phyloP scores from a whole-genome alignment of 1,284 basidiomycete genomes.

The Sphaerobolus stellatus region DNA sequence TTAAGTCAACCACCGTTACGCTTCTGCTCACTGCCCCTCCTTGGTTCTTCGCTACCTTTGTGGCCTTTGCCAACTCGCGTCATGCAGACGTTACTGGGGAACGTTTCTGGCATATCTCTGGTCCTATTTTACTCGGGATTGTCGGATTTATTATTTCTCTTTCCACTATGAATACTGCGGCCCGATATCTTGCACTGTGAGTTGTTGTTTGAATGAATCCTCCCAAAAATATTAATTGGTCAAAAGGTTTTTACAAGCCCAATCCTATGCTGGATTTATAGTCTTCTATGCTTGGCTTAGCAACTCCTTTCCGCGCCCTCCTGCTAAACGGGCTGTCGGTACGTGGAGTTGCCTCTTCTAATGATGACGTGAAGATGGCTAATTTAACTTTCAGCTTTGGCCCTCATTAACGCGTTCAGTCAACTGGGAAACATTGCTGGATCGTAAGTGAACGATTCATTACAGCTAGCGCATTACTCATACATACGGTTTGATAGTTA shows the following conservation, averaged over 20 bases:
- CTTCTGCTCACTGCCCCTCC: constrained; percentile 77
- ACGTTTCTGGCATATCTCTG: constrained; percentile 62
- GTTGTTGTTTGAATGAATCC: constrained; percentile 21
- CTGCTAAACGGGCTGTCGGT: constrained; percentile 70
- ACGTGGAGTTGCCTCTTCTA: neutral
- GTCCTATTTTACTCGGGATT: constrained; percentile 57
- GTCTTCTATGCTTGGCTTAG: constrained; percentile 71
- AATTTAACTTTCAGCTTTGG: constrained; percentile 45
- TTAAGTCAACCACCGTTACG: constrained; percentile 54
- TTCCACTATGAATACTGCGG: constrained; percentile 61
- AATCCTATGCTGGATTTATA: constrained; percentile 70
- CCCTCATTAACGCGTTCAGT: constrained; percentile 71
- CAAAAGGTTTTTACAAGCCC: constrained; percentile 75
- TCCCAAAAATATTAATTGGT: no score
- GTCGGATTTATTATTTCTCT: constrained; percentile 76
- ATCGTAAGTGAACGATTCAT: constrained; percentile 54
- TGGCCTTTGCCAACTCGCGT: constrained; percentile 31
- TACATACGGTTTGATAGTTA: constrained; percentile 43
- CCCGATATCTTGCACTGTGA: constrained; percentile 73
- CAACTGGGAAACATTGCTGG: constrained; percentile 74
- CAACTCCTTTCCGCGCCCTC: constrained; percentile 63
- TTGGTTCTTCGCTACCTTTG: constrained; percentile 66
- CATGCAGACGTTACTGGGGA: constrained; percentile 72
- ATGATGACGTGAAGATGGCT: neutral
- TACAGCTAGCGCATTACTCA: neutral